Evolutionary conservation across 2,329 filamentous ascomycete species (phyloP), one percentile per base, ranked within the genome.

Genomic region (Hymenoscyphus repandus): DNA sequence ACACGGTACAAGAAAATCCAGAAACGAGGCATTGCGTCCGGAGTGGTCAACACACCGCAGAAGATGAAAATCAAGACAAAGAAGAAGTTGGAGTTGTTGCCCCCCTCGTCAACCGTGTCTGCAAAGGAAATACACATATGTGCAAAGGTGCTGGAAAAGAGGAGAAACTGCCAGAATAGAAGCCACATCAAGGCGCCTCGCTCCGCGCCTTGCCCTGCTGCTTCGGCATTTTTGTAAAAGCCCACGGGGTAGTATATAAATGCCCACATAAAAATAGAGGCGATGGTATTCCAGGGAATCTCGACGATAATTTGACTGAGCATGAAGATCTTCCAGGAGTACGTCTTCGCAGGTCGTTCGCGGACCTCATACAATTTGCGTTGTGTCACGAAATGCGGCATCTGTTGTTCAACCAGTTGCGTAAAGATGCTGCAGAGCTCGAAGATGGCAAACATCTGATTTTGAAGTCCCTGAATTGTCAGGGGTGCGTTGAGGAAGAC

Each of bases 61-160:
- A 90, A 90, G 62, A 88, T 79, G 50, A 90, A 73, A 55, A 78
- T 82, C 50, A 90, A 74, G 39, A 78, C 82, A 72, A 90, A 90
- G 59, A 86, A 70, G 52, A 91, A 66, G 56, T 88, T 88, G 63
- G 85, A 85, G 54, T 91, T 74, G 68, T 89, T 89, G 49, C 83
- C 85, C 52, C 82, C 87, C 1, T 79, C 83, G 67, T 90, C 86
- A 22, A 87, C 85, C 31, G 80, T 80, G 50, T 87, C 83, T 53
- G 90, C 79, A 10, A 82, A 84, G 1, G 88, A 82, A 58, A 93
- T 88, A 58, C 88, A 74, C 70, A 91, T 80, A 54, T 86, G 80
- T 91, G 86, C 82, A 65, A 95, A 93, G 6, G 88, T 92, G n/a
- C 80, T 87, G 0, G 85, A 83, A 69, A 90, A 91, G 46, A 93